phyloP scores from a whole-genome alignment of 805 yeast genomes.

The Isabelozyma pseudorhagii region DNA sequence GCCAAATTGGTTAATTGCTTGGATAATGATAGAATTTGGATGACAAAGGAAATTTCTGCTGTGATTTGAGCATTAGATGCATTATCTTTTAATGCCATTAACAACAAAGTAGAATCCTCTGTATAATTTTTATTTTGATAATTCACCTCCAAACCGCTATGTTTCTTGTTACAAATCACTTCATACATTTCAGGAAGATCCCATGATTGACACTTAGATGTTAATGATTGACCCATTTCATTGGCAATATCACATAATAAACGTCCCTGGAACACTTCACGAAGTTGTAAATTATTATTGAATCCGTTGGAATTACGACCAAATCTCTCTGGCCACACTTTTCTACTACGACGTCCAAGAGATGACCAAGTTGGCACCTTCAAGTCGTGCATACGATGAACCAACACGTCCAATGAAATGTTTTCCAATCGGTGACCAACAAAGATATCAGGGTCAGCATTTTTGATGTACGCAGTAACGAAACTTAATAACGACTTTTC shows the following conservation, averaged over 20 bases:
- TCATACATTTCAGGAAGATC: slow-evolving; percentile 88
- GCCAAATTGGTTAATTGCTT: slow-evolving; percentile 90
- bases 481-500: slow-evolving; percentile 75
- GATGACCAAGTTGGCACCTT: slow-evolving; percentile 75
- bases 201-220: slow-evolving; percentile 92
- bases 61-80: slow-evolving; percentile 63
- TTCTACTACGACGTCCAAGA: slow-evolving; percentile 78
- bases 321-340: slow-evolving; percentile 73
- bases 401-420: slow-evolving; percentile 71
- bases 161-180: slow-evolving; percentile 65
- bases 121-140: slow-evolving; percentile 62
- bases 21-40: slow-evolving; percentile 84
- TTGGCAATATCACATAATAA: slow-evolving; percentile 89
- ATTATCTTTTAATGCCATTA: slow-evolving; percentile 71
- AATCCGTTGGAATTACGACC: slow-evolving; percentile 47
- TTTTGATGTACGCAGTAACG: slow-evolving; percentile 66
- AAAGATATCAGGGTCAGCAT: slow-evolving; percentile 86
- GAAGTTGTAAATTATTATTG: slow-evolving; percentile 52
- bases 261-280: slow-evolving; percentile 80
- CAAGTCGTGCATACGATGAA: slow-evolving; percentile 76
- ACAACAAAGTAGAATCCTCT: slow-evolving; percentile 63
- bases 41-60: slow-evolving; percentile 74
- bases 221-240: slow-evolving; percentile 90
- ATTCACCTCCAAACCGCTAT: slow-evolving; percentile 67
- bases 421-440: slow-evolving; percentile 85